phyloP scores from a whole-genome alignment of 2,329 filamentous ascomycete species.

The Hypoxylon sp. region DNA sequence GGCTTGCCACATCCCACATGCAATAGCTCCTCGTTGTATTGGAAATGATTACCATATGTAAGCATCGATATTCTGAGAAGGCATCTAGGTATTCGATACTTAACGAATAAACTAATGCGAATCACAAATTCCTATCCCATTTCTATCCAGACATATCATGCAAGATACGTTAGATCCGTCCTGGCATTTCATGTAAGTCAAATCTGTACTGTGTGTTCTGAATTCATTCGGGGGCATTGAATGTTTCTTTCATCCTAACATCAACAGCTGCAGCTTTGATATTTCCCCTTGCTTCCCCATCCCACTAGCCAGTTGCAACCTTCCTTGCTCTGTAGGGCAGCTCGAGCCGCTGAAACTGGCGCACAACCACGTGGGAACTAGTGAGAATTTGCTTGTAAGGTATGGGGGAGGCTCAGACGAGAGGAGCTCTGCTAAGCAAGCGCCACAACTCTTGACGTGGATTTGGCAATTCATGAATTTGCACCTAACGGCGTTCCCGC shows the following conservation, averaged over 20 bases:
- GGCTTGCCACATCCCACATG: not conserved
- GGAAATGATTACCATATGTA: too few species aligned
- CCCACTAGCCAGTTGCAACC: slow-evolving; percentile 22
- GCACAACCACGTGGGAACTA: slow-evolving; percentile 30
- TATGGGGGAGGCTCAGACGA: slow-evolving; percentile 35
- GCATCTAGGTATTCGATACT: not conserved
- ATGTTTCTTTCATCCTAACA: slow-evolving; percentile 4
- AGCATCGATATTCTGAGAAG: not conserved
- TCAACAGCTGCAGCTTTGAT: slow-evolving; percentile 4
- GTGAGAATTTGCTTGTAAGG: slow-evolving; percentile 26
- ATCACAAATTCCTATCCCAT: not conserved
- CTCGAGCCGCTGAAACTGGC: slow-evolving; percentile 30
- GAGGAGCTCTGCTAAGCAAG: slow-evolving; percentile 23
- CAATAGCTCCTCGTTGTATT: not conserved
- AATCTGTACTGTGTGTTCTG: not conserved
- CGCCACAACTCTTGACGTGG: slow-evolving; percentile 31
- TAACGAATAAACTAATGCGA: not conserved
- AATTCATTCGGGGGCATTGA: not conserved
- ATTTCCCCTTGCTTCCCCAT: slow-evolving; percentile 18
- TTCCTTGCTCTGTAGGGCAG: slow-evolving; percentile 28
- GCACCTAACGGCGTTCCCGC: slow-evolving; percentile 23
- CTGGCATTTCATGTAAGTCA: not conserved
- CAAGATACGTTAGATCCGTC: not conserved
- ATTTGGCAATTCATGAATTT: slow-evolving; percentile 29
- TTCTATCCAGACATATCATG: not conserved